These are phyloP conservation scores for Talaromyces amestolkiae DNA, from an alignment of 2,329 filamentous ascomycete genomes.

Conservation along the genomic window DNA sequence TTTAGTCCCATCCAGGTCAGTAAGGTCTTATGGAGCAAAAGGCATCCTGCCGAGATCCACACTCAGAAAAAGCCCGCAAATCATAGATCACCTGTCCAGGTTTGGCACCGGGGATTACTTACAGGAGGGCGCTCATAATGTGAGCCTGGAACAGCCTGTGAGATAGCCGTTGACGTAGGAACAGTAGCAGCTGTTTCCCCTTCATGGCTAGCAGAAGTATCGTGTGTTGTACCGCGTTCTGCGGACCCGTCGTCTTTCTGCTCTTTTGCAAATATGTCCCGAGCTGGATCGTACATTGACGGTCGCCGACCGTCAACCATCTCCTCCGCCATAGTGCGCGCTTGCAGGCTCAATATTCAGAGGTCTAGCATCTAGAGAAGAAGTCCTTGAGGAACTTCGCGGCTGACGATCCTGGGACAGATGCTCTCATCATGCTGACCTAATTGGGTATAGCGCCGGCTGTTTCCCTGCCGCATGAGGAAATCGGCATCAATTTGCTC, in stretches of 20 bases:
- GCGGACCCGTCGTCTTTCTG: constrained; percentile 25
- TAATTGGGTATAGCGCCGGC: constrained; percentile 17
- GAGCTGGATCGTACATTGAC: constrained; percentile 35
- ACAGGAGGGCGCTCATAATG: not conserved
- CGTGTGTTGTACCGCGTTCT: constrained; percentile 20
- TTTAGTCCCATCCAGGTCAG: constrained; percentile 18
- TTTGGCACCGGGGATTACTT: not conserved
- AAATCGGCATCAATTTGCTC: not conserved
- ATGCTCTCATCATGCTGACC: constrained; percentile 5
- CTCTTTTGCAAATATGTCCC: constrained; percentile 31
- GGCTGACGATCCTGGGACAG: constrained; percentile 8
- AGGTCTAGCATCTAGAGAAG: not conserved
- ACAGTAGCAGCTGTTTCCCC: not conserved
- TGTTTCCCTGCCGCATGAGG: constrained; percentile 11
- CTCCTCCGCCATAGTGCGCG: constrained; percentile 18
- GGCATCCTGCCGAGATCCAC: constrained; percentile 16
- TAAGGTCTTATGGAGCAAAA: constrained; percentile 19
- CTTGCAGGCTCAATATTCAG: constrained; percentile 1
- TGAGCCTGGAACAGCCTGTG: not conserved
- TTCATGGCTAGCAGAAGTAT: not conserved
- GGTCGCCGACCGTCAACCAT: constrained; percentile 18
- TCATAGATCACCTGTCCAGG: constrained; percentile 5
- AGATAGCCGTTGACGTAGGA: constrained; percentile 8
- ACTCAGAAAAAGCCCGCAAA: constrained; percentile 10
- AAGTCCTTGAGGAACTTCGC: not conserved